Percentiles rank a stretch among this genome's conserved stretches.
These are phyloP conservation scores for Zasmidium angulare DNA, from an alignment of 2,329 filamentous ascomycete species.

Conservation along the genomic window DNA sequence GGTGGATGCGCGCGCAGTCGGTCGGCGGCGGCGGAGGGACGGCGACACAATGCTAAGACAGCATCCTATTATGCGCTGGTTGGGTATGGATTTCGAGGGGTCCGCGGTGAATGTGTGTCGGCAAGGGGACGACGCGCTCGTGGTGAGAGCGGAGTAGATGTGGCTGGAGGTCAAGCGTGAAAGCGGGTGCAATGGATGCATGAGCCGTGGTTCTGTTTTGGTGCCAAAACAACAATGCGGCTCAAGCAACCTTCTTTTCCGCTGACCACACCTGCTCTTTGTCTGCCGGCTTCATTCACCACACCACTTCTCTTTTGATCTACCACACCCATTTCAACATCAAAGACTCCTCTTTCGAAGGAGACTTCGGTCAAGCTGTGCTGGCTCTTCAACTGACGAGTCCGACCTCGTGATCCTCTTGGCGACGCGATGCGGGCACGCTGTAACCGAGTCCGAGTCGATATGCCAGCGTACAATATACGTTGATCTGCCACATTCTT, in stretches of 20 bases:
- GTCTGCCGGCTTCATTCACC: not conserved
- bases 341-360: not conserved
- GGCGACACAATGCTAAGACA: constrained; percentile 4
- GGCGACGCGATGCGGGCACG: too few relatives aligned
- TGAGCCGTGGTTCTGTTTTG: not conserved
- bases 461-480: too few relatives aligned
- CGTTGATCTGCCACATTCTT: too few relatives aligned
- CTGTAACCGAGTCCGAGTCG: too few relatives aligned
- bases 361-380: not conserved
- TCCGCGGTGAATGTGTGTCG: not conserved
- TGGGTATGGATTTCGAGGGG: not conserved
- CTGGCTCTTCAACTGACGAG: too few relatives aligned
- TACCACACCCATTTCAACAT: not conserved
- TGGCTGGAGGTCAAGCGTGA: not conserved
- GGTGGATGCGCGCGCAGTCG: constrained; percentile 12
- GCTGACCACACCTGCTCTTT: too few relatives aligned
- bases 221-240: not conserved
- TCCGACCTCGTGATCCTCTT: too few relatives aligned
- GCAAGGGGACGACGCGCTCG: not conserved
- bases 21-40: constrained; percentile 10
- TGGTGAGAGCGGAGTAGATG: not conserved
- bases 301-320: not conserved
- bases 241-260: not conserved
- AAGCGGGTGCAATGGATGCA: too few relatives aligned
- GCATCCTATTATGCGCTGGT: not conserved